Base-by-base conservation (phyloP, 805 yeast species). In the Candida silvicultrix region DNA sequence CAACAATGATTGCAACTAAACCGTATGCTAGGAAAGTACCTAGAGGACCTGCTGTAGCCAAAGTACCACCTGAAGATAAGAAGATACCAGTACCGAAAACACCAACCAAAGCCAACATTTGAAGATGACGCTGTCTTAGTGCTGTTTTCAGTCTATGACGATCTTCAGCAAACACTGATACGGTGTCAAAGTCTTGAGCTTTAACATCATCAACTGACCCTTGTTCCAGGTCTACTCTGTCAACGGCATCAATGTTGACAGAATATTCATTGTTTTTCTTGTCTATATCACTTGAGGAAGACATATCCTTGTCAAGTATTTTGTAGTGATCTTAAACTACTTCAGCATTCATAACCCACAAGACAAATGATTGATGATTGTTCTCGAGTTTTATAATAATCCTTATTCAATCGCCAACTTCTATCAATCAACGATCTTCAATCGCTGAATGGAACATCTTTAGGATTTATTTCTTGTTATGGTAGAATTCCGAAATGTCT, bases 71-170 rank as follows among this genome's bases (percentile, higher is more conserved):
- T 2, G 70, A 62, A 23, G 68, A 62, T 19, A 69, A 49, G 52
- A 68, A 69, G n/a, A 70, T 55, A 46, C 75, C 75, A 0, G 75
- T 70, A 47, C 75, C 75, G 51, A 71, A 62, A 42, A 73, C 66
- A 42, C 72, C 68, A 16, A 74, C 75, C 43, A 74, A 66, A 32
- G 78, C 70, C 49, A 74, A 71, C 75, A 74, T 71, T 51, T 72
- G 75, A 49, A 73, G 56, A 54, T 73, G 77, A 46, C 64, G 55
- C 44, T 56, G 62, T 39, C 56, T 49, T 21, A 58, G 39, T 20
- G 48, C 23, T 48, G 31, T 40, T 48, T 49, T 32, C 19, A 41
- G 34, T 15, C 19, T 29, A 10, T 28, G 32, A 42, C 56, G 46
- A 38, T 54, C 58, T 16, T 43, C 39, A 34, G 47, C 53, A 25